phyloP scores from a whole-genome alignment of 1,139 yeast genomes.

The Scheffersomyces illinoinensis region DNA sequence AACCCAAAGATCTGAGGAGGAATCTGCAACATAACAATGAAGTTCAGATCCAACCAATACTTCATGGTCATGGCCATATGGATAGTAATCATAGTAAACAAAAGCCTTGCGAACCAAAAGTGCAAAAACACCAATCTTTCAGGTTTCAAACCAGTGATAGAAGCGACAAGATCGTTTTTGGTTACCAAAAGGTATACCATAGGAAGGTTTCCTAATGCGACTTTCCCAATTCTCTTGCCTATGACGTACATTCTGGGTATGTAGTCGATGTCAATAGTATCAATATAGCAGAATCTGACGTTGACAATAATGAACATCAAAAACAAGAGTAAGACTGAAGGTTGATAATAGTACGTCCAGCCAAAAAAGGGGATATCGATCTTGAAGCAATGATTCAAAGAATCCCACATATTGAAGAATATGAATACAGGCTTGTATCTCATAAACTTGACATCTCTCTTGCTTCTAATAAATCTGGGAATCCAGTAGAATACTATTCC shows the following conservation, averaged over 20 bases:
- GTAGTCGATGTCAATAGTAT: slow-evolving; percentile 42
- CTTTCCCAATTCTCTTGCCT: slow-evolving; percentile 44
- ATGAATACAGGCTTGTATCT: slow-evolving; percentile 20
- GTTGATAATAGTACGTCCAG: slow-evolving; percentile 34
- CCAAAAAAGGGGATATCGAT: slow-evolving; percentile 20
- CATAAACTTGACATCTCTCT: slow-evolving; percentile 9
- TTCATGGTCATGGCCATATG: slow-evolving; percentile 35
- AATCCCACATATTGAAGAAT: slow-evolving; percentile 28
- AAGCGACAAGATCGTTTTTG: slow-evolving; percentile 42
- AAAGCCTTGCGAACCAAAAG: slow-evolving; percentile 44
- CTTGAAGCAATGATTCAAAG: slow-evolving; percentile 26
- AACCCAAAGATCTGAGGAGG: slow-evolving; percentile 56
- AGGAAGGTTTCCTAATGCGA: slow-evolving; percentile 47
- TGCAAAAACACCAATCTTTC: slow-evolving; percentile 43
- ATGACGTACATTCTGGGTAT: slow-evolving; percentile 39
- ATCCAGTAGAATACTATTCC: slow-evolving; percentile 47
- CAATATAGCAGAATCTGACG: slow-evolving; percentile 23
- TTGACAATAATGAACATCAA: slow-evolving; percentile 29
- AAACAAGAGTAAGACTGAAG: slow-evolving; percentile 35
- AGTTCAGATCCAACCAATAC: slow-evolving; percentile 44
- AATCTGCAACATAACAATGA: slow-evolving; percentile 41
- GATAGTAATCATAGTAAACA: slow-evolving; percentile 38
- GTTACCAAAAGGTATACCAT: slow-evolving; percentile 34
- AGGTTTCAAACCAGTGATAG: slow-evolving; percentile 43
- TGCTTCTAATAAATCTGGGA: slow-evolving; percentile 26